phyloP scores from a whole-genome alignment of 2,329 filamentous ascomycete species.

The Talaromyces atroroseus region DNA sequence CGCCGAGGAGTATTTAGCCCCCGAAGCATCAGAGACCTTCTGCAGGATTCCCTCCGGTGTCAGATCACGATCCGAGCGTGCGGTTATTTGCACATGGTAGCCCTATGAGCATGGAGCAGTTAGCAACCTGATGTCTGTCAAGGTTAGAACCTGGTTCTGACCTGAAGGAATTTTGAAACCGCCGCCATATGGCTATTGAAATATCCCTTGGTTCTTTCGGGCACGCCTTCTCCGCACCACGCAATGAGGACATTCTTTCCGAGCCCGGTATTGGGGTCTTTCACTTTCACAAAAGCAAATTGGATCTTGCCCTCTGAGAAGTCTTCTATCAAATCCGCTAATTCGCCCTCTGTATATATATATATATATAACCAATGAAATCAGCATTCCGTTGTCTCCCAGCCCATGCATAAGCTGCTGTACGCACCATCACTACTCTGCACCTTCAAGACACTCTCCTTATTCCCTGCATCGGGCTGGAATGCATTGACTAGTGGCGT shows the following conservation, averaged over 20 bases:
- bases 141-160: constrained; percentile 22
- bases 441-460: constrained; percentile 94
- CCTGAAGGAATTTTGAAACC: constrained; percentile 85
- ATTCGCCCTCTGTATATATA: constrained; percentile 67
- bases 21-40: constrained; percentile 91
- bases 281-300: constrained; percentile 95
- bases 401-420: neutral
- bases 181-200: constrained; percentile 91
- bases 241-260: constrained; percentile 91
- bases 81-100: constrained; percentile 96
- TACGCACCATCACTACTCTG: constrained; percentile 76
- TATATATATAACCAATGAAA: constrained; percentile 19
- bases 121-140: constrained; percentile 16
- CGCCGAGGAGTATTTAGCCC: constrained; percentile 76
- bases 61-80: constrained; percentile 83
- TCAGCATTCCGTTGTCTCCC: neutral
- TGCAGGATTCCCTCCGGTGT: constrained; percentile 82
- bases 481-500: constrained; percentile 90
- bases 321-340: constrained; percentile 84
- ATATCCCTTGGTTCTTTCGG: constrained; percentile 97
- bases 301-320: constrained; percentile 96
- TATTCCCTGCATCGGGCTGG: constrained; percentile 70
- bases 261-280: constrained; percentile 82
- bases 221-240: constrained; percentile 96
- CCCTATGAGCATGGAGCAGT: constrained; percentile 45